A percentile compares a stretch with the other conserved stretches of the same genome.
These are phyloP conservation scores for Daldinia concentrica DNA, from an alignment of 495 filamentous ascomycete genomes.

Conservation along the genomic window DNA sequence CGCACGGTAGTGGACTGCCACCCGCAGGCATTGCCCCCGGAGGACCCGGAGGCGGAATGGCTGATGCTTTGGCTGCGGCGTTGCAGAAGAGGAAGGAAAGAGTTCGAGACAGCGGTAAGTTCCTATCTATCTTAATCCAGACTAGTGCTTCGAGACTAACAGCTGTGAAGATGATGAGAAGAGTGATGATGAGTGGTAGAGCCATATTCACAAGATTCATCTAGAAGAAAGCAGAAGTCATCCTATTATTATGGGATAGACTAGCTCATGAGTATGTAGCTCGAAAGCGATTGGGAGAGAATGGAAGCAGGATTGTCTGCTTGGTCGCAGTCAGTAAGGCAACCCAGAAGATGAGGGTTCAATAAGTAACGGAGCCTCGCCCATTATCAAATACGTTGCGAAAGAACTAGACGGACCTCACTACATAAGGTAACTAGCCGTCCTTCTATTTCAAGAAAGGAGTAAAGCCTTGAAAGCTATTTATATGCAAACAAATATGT, in stretches of 20 bases:
- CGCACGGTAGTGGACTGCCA: constrained; percentile 65
- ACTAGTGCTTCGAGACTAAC: constrained; percentile 46
- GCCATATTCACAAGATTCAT: constrained; percentile 26
- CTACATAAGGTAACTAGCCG: background rate
- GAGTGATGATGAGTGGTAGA: constrained; percentile 80
- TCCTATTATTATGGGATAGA: constrained; percentile 3
- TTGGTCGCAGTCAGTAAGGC: background rate
- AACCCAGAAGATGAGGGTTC: background rate
- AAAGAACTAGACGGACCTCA: background rate
- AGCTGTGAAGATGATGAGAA: constrained; percentile 74
- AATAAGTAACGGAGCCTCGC: background rate
- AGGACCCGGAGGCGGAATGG: constrained; percentile 68
- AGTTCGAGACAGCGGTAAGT: constrained; percentile 91
- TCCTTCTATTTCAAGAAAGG: constrained; percentile 3
- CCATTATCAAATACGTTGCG: background rate
- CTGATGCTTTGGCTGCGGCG: constrained; percentile 80
- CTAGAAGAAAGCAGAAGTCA: background rate
- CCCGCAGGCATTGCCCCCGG: constrained; percentile 58
- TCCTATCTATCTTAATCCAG: background rate
- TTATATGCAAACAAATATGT: constrained; percentile 21
- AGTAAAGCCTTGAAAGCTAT: constrained; percentile 6
- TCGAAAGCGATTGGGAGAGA: background rate
- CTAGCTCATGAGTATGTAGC: background rate
- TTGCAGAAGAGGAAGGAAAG: constrained; percentile 84
- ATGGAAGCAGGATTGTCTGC: background rate